A percentile compares a stretch with the other conserved stretches of the same genome.
phyloP scores from a whole-genome alignment of 176 grass and related monocot genomes.

The Alloteropsis semialata region DNA sequence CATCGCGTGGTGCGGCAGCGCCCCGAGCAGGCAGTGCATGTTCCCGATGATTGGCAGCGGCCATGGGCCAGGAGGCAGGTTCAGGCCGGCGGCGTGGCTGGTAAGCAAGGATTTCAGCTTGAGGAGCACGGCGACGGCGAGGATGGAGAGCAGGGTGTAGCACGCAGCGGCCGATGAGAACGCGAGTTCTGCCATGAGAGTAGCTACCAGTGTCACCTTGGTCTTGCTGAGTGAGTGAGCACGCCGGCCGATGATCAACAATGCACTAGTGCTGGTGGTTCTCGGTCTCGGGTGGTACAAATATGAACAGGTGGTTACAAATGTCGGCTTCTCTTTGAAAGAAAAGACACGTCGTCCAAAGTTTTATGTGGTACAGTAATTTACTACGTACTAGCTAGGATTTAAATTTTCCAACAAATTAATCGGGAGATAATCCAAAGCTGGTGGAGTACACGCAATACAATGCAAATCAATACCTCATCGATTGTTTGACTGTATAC shows the following conservation, averaged over 20 bases:
- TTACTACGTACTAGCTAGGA: no score
- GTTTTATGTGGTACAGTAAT: no score
- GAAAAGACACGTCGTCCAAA: no score
- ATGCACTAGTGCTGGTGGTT: background rate
- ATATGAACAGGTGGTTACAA: background rate
- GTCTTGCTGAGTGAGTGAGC: background rate
- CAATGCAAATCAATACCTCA: background rate
- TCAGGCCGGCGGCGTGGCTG: background rate
- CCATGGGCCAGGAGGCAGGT: constrained; percentile 40
- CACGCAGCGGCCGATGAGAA: background rate
- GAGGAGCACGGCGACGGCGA: background rate
- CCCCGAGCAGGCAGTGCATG: constrained; percentile 39
- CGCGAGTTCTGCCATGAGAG: background rate
- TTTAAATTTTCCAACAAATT: background rate
- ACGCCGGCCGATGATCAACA: background rate
- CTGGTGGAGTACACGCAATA: background rate
- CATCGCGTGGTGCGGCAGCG: constrained; percentile 51
- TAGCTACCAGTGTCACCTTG: no score
- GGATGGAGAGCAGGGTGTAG: background rate
- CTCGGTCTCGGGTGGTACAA: background rate
- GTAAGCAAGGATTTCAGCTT: background rate
- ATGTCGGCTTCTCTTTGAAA: background rate
- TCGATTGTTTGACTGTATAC: no score
- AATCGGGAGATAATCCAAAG: background rate
- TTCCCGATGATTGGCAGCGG: constrained; percentile 29